Base-by-base conservation (phyloP, 345 rosid genomes). In the Dimocarpus longan region DNA sequence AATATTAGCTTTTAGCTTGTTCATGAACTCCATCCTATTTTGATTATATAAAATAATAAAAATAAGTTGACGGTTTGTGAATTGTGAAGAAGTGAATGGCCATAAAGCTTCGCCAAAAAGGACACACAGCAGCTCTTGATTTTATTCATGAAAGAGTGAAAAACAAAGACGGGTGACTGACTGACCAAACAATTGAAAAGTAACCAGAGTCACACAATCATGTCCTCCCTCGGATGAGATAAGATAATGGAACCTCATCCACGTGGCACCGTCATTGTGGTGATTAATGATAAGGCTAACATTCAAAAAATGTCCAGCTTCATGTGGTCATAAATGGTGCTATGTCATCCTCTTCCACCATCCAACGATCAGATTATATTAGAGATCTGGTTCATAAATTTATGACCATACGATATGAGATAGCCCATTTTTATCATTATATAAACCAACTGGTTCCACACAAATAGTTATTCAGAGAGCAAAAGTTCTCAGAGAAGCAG, bases 321-420 rank as follows among this genome's bases (percentile, higher is more conserved):
- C 40, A 6, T 78, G 79, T 75, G 82, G 82, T 10, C 66, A 71
- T 40, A 21, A 39, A 70, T 71, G 74, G 43, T 56, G 69, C 57
- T 10, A 66, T 57, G 77, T 66, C 71, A 56, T 75, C 74, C 67
- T 16, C 66, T 10, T 32, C 8, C 43, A 73, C 65, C 65, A 84
- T 84, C 90, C 76, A 72, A 88, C 87, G 91, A 76, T 44, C 73
- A 59, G 37, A 80, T 73, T 71, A 12, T n/a, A 56, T 21, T 19
- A 62, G 26, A 79, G 26, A 73, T 43, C 66, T 68, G 32, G 37
- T 66, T 75, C 70, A 63, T 59, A 59, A 71, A 63, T 76, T 79
- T 62, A 40, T 13, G 43, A 66, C 87, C 89, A 5, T 84, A 6
- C 48, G 86, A 88, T 89, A 46, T 15, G 59, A 52, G 76, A 66